Evolutionary conservation across 2,329 filamentous ascomycete species (phyloP).

Genomic region (Neofusicoccum cordaticola): DNA sequence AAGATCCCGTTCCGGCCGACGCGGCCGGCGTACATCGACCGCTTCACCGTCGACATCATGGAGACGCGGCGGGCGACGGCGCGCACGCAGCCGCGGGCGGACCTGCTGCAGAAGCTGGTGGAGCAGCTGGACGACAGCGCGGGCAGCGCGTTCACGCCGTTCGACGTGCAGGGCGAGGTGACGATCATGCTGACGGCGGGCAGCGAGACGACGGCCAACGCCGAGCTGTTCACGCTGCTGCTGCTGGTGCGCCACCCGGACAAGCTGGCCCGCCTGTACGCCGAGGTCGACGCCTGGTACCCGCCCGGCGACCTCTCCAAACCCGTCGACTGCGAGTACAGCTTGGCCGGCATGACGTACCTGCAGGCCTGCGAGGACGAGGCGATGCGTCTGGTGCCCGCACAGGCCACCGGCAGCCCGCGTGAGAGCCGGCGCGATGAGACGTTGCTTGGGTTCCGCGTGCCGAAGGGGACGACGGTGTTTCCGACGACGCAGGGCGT

Average conservation of each 20-base stretch:
- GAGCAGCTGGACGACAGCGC: not conserved
- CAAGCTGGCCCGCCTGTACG: not conserved
- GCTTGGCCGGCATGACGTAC: constrained; percentile 36
- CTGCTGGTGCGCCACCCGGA: not conserved
- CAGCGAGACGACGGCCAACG: not conserved
- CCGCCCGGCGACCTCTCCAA: constrained; percentile 23
- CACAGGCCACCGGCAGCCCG: constrained; percentile 38
- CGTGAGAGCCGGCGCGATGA: constrained; percentile 37
- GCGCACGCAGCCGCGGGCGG: not conserved
- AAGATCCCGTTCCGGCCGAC: not conserved
- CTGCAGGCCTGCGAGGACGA: constrained; percentile 41
- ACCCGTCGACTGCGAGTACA: constrained; percentile 38
- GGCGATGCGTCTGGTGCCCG: constrained; percentile 40
- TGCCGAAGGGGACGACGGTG: constrained; percentile 37
- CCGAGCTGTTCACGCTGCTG: not conserved
- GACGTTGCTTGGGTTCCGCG: constrained; percentile 34
- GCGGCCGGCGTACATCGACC: not conserved
- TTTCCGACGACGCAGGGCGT: constrained; percentile 39
- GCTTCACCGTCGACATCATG: not conserved
- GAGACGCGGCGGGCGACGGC: not conserved
- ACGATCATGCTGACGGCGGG: not conserved
- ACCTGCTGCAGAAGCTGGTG: constrained; percentile 9
- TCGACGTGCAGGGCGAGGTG: not conserved
- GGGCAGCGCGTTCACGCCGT: not conserved
- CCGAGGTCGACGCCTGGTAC: not conserved